These are phyloP conservation scores for Puccinia triticina DNA, from an alignment of 1,284 basidiomycete genomes.

Conservation along the genomic window DNA sequence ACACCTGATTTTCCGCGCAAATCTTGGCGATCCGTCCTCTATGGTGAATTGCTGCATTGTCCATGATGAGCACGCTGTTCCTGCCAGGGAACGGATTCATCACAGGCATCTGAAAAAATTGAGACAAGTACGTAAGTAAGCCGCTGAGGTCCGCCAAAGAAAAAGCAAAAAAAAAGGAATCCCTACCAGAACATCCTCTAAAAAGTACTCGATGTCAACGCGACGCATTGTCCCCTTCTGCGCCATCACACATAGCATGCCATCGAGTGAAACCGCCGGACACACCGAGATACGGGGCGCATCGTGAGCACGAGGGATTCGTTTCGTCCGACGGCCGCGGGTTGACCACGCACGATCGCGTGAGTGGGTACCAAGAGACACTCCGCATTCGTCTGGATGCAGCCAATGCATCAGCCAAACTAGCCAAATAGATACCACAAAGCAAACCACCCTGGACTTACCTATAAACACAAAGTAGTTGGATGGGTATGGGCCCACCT, in stretches of 20 bases:
- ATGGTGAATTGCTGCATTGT: background rate
- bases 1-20: background rate
- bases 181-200: background rate
- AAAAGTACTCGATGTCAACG: background rate
- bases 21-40: background rate
- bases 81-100: constrained; percentile 7
- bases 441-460: background rate
- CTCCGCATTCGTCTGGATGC: background rate
- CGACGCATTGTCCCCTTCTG: background rate
- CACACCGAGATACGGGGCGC: background rate
- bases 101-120: background rate
- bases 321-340: background rate
- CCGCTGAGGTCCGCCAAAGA: background rate
- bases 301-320: background rate
- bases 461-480: background rate
- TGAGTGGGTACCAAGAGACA: background rate
- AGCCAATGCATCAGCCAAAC: too few species aligned
- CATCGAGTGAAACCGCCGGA: background rate
- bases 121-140: too few species aligned
- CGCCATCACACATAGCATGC: background rate
- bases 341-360: background rate
- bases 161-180: background rate
- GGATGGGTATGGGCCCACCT: background rate
- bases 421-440: too few species aligned
- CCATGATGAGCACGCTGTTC: background rate